Percentiles rank a stretch among this genome's conserved stretches.
These are phyloP conservation scores for Sugiyamaella lignohabitans DNA, from an alignment of 805 yeast species.

Conservation along the genomic window DNA sequence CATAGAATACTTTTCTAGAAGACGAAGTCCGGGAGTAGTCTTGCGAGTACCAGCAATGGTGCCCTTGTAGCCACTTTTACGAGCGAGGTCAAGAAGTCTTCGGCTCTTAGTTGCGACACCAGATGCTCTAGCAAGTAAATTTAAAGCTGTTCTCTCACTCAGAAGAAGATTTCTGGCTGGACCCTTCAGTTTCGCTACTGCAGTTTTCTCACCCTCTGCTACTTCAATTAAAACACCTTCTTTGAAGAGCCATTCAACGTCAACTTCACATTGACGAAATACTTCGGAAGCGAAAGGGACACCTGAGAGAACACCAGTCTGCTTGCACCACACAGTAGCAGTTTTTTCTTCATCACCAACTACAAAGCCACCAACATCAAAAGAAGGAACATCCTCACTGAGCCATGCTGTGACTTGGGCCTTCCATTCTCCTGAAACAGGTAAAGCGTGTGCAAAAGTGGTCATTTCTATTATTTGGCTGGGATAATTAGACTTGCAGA, in stretches of 20 bases:
- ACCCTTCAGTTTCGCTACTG: slow-evolving; percentile 74
- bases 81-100: slow-evolving; percentile 53
- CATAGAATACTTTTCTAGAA: slow-evolving; percentile 89
- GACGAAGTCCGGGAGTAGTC: slow-evolving; percentile 93
- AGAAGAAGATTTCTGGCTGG: slow-evolving; percentile 71
- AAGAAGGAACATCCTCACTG: slow-evolving; percentile 85
- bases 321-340: slow-evolving; percentile 78
- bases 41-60: slow-evolving; percentile 93
- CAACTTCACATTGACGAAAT: slow-evolving; percentile 63
- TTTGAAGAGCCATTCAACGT: slow-evolving; percentile 61
- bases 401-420: slow-evolving; percentile 68
- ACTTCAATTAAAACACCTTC: slow-evolving; percentile 62
- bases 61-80: slow-evolving; percentile 65
- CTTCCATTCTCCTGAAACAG: slow-evolving; percentile 76
- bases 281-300: slow-evolving; percentile 87
- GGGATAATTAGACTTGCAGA: too few species aligned
- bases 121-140: slow-evolving; percentile 71
- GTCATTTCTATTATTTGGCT: not conserved
- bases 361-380: slow-evolving; percentile 91
- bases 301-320: slow-evolving; percentile 73
- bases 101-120: slow-evolving; percentile 80
- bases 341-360: slow-evolving; percentile 71
- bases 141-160: slow-evolving; percentile 83
- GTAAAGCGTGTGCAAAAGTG: slow-evolving; percentile 40
- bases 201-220: slow-evolving; percentile 50